These are phyloP conservation scores for Manihot esculenta DNA, from an alignment of 441 rosid genomes.

Conservation along the genomic window DNA sequence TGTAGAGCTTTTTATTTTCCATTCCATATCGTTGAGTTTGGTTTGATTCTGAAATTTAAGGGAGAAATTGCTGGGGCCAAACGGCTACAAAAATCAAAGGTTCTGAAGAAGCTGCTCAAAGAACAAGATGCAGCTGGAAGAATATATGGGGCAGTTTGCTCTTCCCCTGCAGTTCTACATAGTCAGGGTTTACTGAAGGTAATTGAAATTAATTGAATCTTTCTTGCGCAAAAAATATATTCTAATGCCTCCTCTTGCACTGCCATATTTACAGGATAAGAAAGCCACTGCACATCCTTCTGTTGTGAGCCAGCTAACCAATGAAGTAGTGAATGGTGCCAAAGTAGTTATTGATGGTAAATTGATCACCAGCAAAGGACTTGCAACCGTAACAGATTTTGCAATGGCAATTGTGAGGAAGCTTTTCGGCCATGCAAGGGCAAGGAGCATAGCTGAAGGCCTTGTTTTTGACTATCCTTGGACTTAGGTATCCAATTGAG, in stretches of 20 bases:
- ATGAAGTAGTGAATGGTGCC: constrained; percentile 43
- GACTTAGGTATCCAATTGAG: constrained; percentile 25
- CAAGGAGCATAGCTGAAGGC: constrained; percentile 84
- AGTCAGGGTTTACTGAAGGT: constrained; percentile 77
- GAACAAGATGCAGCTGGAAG: constrained; percentile 70
- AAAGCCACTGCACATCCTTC: constrained; percentile 59
- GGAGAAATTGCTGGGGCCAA: constrained; percentile 67
- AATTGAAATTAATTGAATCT: neutral
- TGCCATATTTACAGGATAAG: constrained; percentile 47
- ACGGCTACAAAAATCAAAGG: constrained; percentile 60
- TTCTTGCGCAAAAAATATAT: constrained; percentile 11
- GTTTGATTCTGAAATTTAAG: constrained; percentile 31
- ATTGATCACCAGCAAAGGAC: constrained; percentile 79
- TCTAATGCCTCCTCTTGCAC: constrained; percentile 16
- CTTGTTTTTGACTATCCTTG: constrained; percentile 73
- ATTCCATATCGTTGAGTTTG: constrained; percentile 4
- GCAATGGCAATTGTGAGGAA: constrained; percentile 74
- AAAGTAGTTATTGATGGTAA: constrained; percentile 84
- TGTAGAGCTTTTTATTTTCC: neutral
- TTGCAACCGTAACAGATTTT: constrained; percentile 60
- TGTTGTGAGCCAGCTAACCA: constrained; percentile 28
- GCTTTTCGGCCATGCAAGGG: constrained; percentile 78
- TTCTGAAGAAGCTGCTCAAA: constrained; percentile 76
- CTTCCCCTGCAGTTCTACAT: constrained; percentile 57
- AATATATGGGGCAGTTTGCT: constrained; percentile 72